Evolutionary conservation across 495 filamentous ascomycete genomes (phyloP).

Genomic region (Penicillium ochrochloron): DNA sequence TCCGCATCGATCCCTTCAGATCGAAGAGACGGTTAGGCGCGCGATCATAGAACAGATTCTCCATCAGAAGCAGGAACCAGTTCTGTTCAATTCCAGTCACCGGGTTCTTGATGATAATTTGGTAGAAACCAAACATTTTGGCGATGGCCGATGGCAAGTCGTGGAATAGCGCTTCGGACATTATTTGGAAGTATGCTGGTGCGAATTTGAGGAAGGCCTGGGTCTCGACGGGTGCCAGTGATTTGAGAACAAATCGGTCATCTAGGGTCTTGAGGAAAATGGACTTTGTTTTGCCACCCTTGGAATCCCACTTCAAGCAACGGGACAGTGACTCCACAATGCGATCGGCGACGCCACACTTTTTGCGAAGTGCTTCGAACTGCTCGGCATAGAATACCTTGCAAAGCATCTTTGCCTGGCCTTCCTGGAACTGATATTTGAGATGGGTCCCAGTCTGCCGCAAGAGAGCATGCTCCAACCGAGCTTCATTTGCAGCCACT

Average conservation of each 20-base stretch:
- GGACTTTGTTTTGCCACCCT: conserved; percentile 96
- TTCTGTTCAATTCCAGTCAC: conserved; percentile 91
- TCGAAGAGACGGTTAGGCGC: conserved; percentile 93
- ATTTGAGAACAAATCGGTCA: conserved; percentile 90
- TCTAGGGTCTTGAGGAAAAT: conserved; percentile 98
- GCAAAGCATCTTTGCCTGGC: conserved; percentile 90
- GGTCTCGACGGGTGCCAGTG: conserved; percentile 86
- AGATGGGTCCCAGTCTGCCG: conserved; percentile 86
- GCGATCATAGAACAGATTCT: conserved; percentile 98
- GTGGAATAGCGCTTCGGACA: conserved; percentile 94
- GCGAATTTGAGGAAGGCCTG: conserved; percentile 93
- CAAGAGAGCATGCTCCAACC: conserved; percentile 74
- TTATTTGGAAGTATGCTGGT: conserved; percentile 95
- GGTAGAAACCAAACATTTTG: conserved; percentile 99
- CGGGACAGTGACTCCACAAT: conserved; percentile 94
- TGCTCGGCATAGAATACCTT: conserved; percentile 98
- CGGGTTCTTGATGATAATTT: conserved; percentile 94
- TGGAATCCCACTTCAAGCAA: conserved; percentile 97
- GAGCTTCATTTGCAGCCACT: conserved; percentile 55
- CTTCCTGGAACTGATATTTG: conserved; percentile 91
- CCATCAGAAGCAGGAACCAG: conserved; percentile 93
- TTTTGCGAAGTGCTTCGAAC: conserved; percentile 91
- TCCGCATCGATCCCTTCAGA: conserved; percentile 97
- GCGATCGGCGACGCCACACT: conserved; percentile 89
- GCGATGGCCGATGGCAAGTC: conserved; percentile 96